Evolutionary conservation across 495 filamentous ascomycete genomes (phyloP).

Genomic region (Neurospora intermedia): DNA sequence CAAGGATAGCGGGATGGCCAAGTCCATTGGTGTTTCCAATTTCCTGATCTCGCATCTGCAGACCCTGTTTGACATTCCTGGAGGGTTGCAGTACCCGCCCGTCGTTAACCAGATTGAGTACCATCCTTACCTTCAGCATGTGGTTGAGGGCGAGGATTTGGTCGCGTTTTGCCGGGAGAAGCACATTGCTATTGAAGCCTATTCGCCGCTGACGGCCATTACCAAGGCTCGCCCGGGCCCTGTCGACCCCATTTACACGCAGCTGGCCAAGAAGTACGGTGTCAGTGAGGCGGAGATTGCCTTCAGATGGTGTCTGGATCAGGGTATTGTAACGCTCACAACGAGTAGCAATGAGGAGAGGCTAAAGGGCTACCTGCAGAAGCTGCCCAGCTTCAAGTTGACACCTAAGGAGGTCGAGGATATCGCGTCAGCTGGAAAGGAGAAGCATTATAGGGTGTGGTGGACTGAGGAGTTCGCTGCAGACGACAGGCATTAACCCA

Average conservation of each 20-base stretch:
- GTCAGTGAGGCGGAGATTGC: slow-evolving; percentile 59
- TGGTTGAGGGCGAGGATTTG: slow-evolving; percentile 29
- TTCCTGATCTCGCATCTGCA: slow-evolving; percentile 60
- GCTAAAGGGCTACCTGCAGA: slow-evolving; percentile 52
- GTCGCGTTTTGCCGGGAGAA: slow-evolving; percentile 54
- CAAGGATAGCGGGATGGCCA: slow-evolving; percentile 56
- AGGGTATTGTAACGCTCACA: slow-evolving; percentile 65
- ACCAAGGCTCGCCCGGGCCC: slow-evolving; percentile 60
- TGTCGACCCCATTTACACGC: slow-evolving; percentile 47
- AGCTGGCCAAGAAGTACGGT: slow-evolving; percentile 64
- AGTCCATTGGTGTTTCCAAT: slow-evolving; percentile 79
- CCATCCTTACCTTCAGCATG: slow-evolving; percentile 78
- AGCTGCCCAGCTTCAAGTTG: slow-evolving; percentile 53
- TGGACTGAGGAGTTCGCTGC: slow-evolving; percentile 50
- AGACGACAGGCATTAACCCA: slow-evolving; percentile 45
- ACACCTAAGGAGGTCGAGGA: slow-evolving; percentile 60
- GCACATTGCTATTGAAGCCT: slow-evolving; percentile 59
- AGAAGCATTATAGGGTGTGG: slow-evolving; percentile 61
- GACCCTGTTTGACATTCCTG: slow-evolving; percentile 32
- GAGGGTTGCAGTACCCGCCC: slow-evolving; percentile 38
- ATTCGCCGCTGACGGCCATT: slow-evolving; percentile 54
- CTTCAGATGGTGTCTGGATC: slow-evolving; percentile 71
- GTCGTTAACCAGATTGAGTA: slow-evolving; percentile 83
- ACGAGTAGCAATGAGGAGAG: slow-evolving; percentile 66
- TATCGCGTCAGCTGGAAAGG: slow-evolving; percentile 47